Evolutionary conservation across 2,329 filamentous ascomycete genomes (phyloP).

Genomic region (Ceratocystiopsis sp.): DNA sequence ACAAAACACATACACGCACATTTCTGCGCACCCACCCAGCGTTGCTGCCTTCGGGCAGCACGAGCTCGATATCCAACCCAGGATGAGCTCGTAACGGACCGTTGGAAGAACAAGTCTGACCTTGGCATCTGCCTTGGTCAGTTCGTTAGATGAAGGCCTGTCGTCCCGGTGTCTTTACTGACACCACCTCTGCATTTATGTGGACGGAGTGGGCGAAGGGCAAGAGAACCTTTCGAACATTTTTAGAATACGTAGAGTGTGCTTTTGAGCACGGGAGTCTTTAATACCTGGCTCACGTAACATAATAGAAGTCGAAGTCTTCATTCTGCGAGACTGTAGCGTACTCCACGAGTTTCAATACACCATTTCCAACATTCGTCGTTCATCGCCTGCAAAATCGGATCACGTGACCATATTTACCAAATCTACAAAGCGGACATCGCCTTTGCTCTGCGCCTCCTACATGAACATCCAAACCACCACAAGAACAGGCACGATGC

Average conservation of each 20-base stretch:
- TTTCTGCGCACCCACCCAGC: conserved; percentile 28
- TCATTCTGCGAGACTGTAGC: too few relatives aligned
- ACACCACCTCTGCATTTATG: conserved; percentile 11
- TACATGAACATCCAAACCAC: neutral
- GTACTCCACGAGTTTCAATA: too few relatives aligned
- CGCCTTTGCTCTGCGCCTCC: too few relatives aligned
- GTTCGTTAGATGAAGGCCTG: conserved; percentile 20
- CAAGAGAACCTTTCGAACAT: conserved; percentile 25
- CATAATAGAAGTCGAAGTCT: too few relatives aligned
- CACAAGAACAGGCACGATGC: conserved; percentile 20
- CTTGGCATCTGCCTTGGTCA: neutral
- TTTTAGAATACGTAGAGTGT: neutral
- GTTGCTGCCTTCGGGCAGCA: conserved; percentile 62
- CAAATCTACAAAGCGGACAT: too few relatives aligned
- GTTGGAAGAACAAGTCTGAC: conserved; percentile 45
- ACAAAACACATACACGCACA: too few relatives aligned
- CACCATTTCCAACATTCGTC: too few relatives aligned
- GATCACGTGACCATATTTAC: neutral
- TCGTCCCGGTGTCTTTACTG: conserved; percentile 14
- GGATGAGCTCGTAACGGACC: conserved; percentile 66
- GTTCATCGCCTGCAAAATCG: too few relatives aligned
- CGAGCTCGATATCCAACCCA: conserved; percentile 47
- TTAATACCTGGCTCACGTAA: too few relatives aligned
- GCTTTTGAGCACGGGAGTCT: neutral
- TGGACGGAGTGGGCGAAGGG: conserved; percentile 19